Evolutionary conservation across 2,329 filamentous ascomycete species (phyloP), one percentile per base, ranked within the genome.

Genomic region (Botryotinia narcissicola): DNA sequence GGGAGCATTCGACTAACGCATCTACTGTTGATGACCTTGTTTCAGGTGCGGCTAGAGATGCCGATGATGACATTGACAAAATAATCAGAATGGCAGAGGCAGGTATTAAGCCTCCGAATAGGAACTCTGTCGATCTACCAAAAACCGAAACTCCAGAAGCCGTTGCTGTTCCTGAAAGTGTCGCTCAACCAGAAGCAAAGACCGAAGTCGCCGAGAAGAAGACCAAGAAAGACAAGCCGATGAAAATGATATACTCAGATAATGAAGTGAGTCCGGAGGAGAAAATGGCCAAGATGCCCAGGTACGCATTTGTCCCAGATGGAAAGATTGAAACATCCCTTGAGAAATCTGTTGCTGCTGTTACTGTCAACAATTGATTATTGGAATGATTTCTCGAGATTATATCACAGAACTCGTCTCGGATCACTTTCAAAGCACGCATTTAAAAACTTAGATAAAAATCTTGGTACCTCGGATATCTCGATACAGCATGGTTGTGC

Each of bases 231-330:
- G 88, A 86, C 75, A 87, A 89, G 77, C 88, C 90, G 80, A 91
- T 90, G 80, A 88, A 89, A 81, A 91, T 97, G 88, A 86, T 97
- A 44, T 97, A 96, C 84, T 90, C 90, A 75, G 93, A 97, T 80
- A 90, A 92, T 70, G 91, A 92, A 74, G 85, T 90, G 79, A 96
- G 93, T 79, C 93, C 94, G 2, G 95, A 98, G 84, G 95, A 97
- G 86, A 93, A 91, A 83, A 94, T 97, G 93, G 92, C 93, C 42
- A 84, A 85, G 80, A 84, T 96, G 84, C 86, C 92, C 75, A 91
- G 90, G 82, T 97, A 97, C 84, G 90, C 91, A 78, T 92, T 89
- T 82, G 84, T 85, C 80, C 87, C 87, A 79, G 79, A 80, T 75
- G 78, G 75, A 78, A 80, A 81, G 76, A 77, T 77, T 80, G 79